These are phyloP conservation scores for Myriosclerotinia curreyana DNA, from an alignment of 2,329 filamentous ascomycete genomes.

Conservation along the genomic window DNA sequence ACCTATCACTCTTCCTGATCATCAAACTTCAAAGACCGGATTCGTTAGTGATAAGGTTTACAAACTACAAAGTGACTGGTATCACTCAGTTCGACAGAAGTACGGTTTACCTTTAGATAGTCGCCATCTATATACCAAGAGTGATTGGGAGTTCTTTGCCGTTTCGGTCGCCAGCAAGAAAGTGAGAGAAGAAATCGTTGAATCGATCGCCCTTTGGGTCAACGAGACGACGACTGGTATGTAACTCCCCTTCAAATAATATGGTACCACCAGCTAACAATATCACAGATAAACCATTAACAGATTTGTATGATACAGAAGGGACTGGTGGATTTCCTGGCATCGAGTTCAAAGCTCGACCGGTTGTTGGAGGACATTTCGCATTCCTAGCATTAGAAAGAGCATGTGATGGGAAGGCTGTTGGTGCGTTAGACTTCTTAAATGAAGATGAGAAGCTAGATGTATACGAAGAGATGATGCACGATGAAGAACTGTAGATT, in stretches of 20 bases:
- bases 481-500: slow-evolving; percentile 31
- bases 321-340: slow-evolving; percentile 72
- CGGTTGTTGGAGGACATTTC: slow-evolving; percentile 83
- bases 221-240: slow-evolving; percentile 72
- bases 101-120: slow-evolving; percentile 82
- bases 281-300: slow-evolving; percentile 63
- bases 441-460: slow-evolving; percentile 39
- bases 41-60: slow-evolving; percentile 78
- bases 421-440: slow-evolving; percentile 53
- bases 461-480: slow-evolving; percentile 10
- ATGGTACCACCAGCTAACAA: slow-evolving; percentile 24
- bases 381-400: slow-evolving; percentile 77
- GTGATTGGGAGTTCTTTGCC: slow-evolving; percentile 88
- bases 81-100: slow-evolving; percentile 71
- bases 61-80: slow-evolving; percentile 77
- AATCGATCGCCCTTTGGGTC: slow-evolving; percentile 74
- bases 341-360: slow-evolving; percentile 73
- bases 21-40: slow-evolving; percentile 39
- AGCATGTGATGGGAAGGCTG: slow-evolving; percentile 69
- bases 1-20: slow-evolving; percentile 27
- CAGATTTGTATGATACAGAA: slow-evolving; percentile 80
- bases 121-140: slow-evolving; percentile 81
- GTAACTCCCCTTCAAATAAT: slow-evolving; percentile 26
- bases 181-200: slow-evolving; percentile 68
- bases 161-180: slow-evolving; percentile 70